Evolutionary conservation across 2,329 filamentous ascomycete species (phyloP).

Genomic region (Sporothrix euskadiensis): DNA sequence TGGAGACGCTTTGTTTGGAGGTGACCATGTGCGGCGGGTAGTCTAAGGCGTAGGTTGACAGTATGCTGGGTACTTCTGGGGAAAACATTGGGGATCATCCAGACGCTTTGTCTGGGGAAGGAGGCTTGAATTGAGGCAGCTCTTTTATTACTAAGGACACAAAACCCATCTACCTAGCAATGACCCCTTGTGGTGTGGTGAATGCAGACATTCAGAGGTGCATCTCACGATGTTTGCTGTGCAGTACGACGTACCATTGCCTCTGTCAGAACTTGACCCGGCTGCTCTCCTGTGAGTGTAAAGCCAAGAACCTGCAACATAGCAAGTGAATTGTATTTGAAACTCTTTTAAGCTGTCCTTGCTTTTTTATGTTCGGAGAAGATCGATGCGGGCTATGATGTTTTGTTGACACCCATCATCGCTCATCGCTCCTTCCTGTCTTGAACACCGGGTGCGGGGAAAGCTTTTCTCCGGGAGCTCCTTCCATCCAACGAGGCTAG

Average conservation of each 20-base stretch:
- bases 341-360: too few species aligned
- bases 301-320: too few species aligned
- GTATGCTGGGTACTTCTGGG: conserved; percentile 5
- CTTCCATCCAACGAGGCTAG: neutral
- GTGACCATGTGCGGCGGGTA: conserved; percentile 4
- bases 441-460: conserved; percentile 10
- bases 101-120: neutral
- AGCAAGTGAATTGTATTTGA: too few species aligned
- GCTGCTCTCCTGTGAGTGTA: too few species aligned
- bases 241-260: neutral
- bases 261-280: too few species aligned
- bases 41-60: neutral
- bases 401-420: too few species aligned
- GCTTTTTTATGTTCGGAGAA: too few species aligned
- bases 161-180: neutral
- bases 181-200: neutral
- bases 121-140: neutral
- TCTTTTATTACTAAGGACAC: neutral
- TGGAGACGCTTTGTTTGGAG: neutral
- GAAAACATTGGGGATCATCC: neutral
- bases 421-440: too few species aligned
- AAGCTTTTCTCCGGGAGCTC: conserved; percentile 9
- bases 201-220: neutral
- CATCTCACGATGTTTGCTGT: too few species aligned
- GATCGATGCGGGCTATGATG: too few species aligned